phyloP scores from a whole-genome alignment of 768 basidiomycete species.

The Amanita rimosa region DNA sequence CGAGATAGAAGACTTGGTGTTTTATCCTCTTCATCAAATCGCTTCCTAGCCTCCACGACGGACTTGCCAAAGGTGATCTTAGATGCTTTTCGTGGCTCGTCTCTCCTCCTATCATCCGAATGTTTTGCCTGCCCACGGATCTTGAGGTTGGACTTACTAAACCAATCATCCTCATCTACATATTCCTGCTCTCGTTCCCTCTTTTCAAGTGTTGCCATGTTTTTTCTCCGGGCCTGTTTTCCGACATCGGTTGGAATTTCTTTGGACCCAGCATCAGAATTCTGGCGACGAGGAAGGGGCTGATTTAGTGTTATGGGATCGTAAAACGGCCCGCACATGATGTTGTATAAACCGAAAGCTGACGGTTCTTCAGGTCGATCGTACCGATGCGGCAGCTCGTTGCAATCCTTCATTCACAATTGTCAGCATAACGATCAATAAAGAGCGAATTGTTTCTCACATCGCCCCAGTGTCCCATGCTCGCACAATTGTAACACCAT shows the following conservation, averaged over 20 bases:
- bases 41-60: constrained; percentile 17
- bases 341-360: constrained; percentile 57
- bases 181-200: constrained; percentile 29
- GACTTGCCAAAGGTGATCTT: constrained; percentile 25
- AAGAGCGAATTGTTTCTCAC: constrained; percentile 28
- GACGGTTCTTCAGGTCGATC: constrained; percentile 42
- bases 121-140: constrained; percentile 13
- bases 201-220: constrained; percentile 42
- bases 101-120: background rate
- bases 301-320: constrained; percentile 23
- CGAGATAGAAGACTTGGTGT: constrained; percentile 25
- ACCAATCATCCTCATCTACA: constrained; percentile 66
- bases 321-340: constrained; percentile 56
- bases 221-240: constrained; percentile 49
- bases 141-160: constrained; percentile 26
- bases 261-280: constrained; percentile 36
- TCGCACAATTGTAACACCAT: constrained; percentile 80
- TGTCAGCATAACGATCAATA: background rate
- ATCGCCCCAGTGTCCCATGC: constrained; percentile 66
- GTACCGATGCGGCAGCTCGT: constrained; percentile 26
- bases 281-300: constrained; percentile 28
- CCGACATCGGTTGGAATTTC: constrained; percentile 52
- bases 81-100: constrained; percentile 13
- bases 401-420: constrained; percentile 42
- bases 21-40: constrained; percentile 7